Percentiles rank a stretch among this genome's conserved stretches.
Evolutionary conservation across 1,139 yeast genomes (phyloP).

Genomic region (Sugiyamaella neomexicana): DNA sequence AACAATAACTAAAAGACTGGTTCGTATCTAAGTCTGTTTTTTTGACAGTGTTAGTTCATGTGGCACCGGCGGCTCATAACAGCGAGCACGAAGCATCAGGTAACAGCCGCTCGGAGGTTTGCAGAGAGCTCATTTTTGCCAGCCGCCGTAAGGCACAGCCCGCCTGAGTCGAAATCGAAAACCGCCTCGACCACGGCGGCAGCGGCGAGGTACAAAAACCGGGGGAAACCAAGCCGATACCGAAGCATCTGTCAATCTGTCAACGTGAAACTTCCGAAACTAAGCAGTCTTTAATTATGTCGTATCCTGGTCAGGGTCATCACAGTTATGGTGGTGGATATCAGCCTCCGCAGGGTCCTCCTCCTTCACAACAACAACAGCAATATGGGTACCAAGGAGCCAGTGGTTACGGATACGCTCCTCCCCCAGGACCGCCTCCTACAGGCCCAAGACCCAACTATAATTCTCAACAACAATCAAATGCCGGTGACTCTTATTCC

Average conservation of each 20-base stretch:
- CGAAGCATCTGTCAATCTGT: not conserved
- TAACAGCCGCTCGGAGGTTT: too few relatives aligned
- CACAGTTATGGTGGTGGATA: conserved; percentile 31
- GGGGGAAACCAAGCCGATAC: not conserved
- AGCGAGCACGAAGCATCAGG: too few relatives aligned
- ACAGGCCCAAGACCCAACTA: conserved; percentile 29
- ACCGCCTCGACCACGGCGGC: too few relatives aligned
- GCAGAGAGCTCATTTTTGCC: too few relatives aligned
- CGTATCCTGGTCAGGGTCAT: conserved; percentile 36
- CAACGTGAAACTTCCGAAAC: not conserved
- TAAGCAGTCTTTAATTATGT: conserved; percentile 23
- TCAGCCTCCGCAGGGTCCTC: conserved; percentile 20
- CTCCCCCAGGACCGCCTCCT: conserved; percentile 27
- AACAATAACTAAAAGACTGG: too few relatives aligned
- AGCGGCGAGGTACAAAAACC: too few relatives aligned
- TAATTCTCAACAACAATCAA: not conserved
- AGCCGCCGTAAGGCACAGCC: too few relatives aligned
- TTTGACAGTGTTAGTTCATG: too few relatives aligned
- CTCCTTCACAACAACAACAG: conserved; percentile 16
- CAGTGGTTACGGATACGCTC: conserved; percentile 1
- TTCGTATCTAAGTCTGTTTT: too few relatives aligned
- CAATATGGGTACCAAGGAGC: conserved; percentile 18
- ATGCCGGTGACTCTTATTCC: conserved; percentile 28
- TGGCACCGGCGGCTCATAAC: too few relatives aligned
- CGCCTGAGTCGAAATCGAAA: too few relatives aligned